These are phyloP conservation scores for Phytophthora aleatoria DNA, from an alignment of 352 stramenopile species.

Conservation along the genomic window DNA sequence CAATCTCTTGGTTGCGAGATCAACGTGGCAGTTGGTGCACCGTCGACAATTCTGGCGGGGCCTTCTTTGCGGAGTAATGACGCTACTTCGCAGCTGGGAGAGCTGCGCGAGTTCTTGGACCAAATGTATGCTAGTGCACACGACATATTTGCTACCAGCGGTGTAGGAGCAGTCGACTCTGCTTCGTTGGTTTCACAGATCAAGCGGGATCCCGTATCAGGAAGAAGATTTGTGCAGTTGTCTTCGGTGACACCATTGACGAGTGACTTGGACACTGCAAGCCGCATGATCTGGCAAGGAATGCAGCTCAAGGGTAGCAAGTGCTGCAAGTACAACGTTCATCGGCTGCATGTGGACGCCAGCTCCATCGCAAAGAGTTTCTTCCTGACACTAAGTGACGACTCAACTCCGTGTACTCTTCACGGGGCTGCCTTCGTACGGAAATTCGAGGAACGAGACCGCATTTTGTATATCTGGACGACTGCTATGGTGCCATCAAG, in stretches of 20 bases:
- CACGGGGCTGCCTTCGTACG: constrained; percentile 20
- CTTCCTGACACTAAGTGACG: constrained; percentile 15
- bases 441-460: constrained; percentile 22
- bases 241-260: constrained; percentile 14
- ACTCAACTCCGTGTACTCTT: constrained; percentile 3
- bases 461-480: constrained; percentile 29
- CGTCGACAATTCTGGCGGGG: constrained; percentile 15
- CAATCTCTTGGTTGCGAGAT: constrained; percentile 20
- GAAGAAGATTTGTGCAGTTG: constrained; percentile 15
- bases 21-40: constrained; percentile 10
- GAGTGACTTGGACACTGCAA: constrained; percentile 17
- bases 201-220: constrained; percentile 15
- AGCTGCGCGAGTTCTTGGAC: constrained; percentile 21
- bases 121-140: constrained; percentile 20
- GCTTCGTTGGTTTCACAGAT: constrained; percentile 20
- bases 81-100: constrained; percentile 23
- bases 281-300: constrained; percentile 24
- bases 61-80: constrained; percentile 24
- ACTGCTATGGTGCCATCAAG: constrained; percentile 19
- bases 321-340: constrained; percentile 19
- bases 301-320: constrained; percentile 23
- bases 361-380: constrained; percentile 30
- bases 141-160: constrained; percentile 11
- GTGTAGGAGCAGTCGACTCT: background rate
- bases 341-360: constrained; percentile 22